Evolutionary conservation across 305 asterid species (phyloP).

Genomic region (Rubia peregrina): DNA sequence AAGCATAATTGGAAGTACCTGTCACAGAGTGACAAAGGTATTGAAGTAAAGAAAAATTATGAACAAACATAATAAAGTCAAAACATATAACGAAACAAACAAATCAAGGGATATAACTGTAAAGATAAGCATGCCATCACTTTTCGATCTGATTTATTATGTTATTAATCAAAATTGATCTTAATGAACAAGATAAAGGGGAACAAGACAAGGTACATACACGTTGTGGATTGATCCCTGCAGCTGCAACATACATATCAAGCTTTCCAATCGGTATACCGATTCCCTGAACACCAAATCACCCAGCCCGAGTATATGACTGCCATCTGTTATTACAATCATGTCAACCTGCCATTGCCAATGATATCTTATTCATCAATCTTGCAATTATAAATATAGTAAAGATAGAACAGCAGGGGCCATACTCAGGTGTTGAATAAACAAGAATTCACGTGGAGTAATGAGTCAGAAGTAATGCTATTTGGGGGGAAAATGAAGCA

Average conservation of each 20-base stretch:
- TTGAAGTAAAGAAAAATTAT: constrained; percentile 8
- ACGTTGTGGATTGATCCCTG: constrained; percentile 97
- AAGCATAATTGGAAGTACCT: constrained; percentile 99
- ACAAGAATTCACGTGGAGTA: too few relatives aligned
- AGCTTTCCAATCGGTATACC: constrained; percentile 97
- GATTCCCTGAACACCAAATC: constrained; percentile 99
- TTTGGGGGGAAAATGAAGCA: too few relatives aligned
- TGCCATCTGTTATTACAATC: constrained; percentile 98
- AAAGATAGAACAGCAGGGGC: too few relatives aligned
- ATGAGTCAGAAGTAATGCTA: too few relatives aligned
- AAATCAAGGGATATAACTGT: neutral
- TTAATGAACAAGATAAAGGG: constrained; percentile 8
- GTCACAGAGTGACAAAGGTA: constrained; percentile 24
- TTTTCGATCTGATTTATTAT: too few relatives aligned
- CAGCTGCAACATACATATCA: constrained; percentile 99
- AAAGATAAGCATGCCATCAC: neutral
- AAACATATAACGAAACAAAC: constrained; percentile 3
- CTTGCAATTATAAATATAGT: too few relatives aligned
- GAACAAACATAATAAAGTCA: neutral
- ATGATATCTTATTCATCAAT: neutral
- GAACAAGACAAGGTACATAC: constrained; percentile 35
- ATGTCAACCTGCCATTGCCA: constrained; percentile 71
- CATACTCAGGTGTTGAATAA: too few relatives aligned
- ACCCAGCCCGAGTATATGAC: constrained; percentile 99
- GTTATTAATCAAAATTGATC: too few relatives aligned